phyloP scores from a whole-genome alignment of 2,329 filamentous ascomycete genomes.

The Trichophyton simii region DNA sequence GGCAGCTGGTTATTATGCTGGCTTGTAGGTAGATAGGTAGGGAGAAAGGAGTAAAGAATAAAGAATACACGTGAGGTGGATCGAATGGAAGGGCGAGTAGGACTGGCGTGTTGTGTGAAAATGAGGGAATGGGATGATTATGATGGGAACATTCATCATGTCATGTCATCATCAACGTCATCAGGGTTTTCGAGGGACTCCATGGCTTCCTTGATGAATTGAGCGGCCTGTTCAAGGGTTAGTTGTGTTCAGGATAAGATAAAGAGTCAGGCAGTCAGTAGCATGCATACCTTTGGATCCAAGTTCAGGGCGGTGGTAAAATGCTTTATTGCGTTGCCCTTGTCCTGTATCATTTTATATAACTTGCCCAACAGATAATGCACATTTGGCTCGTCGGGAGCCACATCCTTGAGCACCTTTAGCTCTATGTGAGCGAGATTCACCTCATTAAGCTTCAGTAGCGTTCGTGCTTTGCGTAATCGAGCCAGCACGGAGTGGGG shows the following conservation, averaged over 20 bases:
- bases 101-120: not conserved
- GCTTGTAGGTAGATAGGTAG: constrained; percentile 39
- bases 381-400: constrained; percentile 88
- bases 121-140: not conserved
- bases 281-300: constrained; percentile 71
- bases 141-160: constrained; percentile 16
- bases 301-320: constrained; percentile 91
- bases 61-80: not conserved
- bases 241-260: constrained; percentile 11
- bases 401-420: constrained; percentile 76
- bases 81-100: not conserved
- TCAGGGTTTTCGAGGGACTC: constrained; percentile 74
- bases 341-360: constrained; percentile 47
- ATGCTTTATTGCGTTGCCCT: constrained; percentile 71
- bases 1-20: constrained; percentile 5
- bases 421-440: constrained; percentile 68
- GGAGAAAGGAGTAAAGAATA: not conserved
- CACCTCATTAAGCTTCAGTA: constrained; percentile 61
- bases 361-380: constrained; percentile 74
- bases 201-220: constrained; percentile 92
- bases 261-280: not conserved
- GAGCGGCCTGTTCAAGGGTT: constrained; percentile 53
- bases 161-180: constrained; percentile 44
- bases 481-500: constrained; percentile 70
- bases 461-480: constrained; percentile 81